These are phyloP conservation scores for Hibiscus trionum DNA, from an alignment of 345 rosid genomes.

Conservation along the genomic window DNA sequence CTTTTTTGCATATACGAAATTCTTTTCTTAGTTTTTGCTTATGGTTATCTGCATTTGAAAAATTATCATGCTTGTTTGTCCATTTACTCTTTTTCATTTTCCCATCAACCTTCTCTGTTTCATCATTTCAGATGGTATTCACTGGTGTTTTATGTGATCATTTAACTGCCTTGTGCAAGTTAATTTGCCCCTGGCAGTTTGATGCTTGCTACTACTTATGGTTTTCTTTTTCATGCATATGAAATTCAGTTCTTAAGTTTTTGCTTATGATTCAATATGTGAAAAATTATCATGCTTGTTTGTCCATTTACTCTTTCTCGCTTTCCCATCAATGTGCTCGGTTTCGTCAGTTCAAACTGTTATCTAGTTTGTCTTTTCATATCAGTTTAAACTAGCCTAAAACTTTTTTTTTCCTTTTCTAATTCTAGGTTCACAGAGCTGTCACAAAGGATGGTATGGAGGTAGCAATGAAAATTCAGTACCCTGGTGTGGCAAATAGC, in stretches of 20 bases:
- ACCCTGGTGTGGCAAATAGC: constrained; percentile 97
- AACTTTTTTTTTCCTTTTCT: neutral
- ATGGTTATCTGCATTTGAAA: too few species aligned
- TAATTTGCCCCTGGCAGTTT: neutral
- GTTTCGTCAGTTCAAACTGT: neutral
- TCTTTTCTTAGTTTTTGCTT: too few species aligned
- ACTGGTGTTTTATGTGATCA: neutral
- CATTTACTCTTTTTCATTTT: too few species aligned
- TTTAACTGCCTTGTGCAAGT: neutral
- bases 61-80: too few species aligned
- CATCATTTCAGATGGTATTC: neutral
- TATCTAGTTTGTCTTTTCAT: neutral
- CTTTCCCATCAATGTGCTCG: neutral
- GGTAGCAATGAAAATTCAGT: constrained; percentile 96
- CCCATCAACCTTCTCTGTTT: too few species aligned
- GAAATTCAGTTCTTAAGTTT: neutral
- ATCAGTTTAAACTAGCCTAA: neutral
- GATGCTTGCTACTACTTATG: neutral
- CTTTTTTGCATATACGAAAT: too few species aligned
- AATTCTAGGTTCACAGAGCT: constrained; percentile 78
- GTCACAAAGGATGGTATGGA: constrained; percentile 62
- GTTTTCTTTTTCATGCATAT: neutral
- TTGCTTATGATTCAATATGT: neutral
- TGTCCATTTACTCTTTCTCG: neutral
- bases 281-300: neutral